phyloP scores from a whole-genome alignment of 2,329 filamentous ascomycete species.

The Trichoderma sp. region DNA sequence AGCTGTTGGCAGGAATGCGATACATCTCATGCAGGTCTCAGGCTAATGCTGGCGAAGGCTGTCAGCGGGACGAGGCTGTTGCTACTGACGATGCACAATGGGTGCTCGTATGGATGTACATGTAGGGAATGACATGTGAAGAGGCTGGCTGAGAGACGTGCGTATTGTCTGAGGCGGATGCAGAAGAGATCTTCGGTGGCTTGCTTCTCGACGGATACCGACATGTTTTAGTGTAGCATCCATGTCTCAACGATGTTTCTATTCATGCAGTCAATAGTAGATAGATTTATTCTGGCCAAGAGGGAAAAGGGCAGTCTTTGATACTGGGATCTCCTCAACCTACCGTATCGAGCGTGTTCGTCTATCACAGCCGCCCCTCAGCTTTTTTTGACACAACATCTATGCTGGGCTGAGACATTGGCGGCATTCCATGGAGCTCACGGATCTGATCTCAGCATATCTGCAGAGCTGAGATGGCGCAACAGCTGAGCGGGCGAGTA shows the following conservation, averaged over 20 bases:
- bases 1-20: conserved; percentile 11
- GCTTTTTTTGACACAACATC: not conserved
- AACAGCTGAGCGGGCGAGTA: not conserved
- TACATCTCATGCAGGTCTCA: conserved; percentile 7
- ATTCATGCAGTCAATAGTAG: not conserved
- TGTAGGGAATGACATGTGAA: conserved; percentile 5
- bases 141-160: not conserved
- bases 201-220: not conserved
- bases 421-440: conserved; percentile 13
- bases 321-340: too few species aligned
- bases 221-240: not conserved
- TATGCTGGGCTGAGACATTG: not conserved
- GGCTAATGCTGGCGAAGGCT: conserved; percentile 1
- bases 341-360: too few species aligned
- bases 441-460: not conserved
- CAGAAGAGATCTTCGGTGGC: not conserved
- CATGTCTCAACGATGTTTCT: not conserved
- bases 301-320: too few species aligned
- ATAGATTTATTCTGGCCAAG: too few species aligned
- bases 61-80: not conserved
- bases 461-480: conserved; percentile 9
- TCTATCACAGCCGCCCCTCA: not conserved
- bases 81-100: not conserved
- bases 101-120: not conserved
- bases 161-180: not conserved